Base-by-base conservation (phyloP, 108 stramenopile species). In the Ochromonas danica region DNA sequence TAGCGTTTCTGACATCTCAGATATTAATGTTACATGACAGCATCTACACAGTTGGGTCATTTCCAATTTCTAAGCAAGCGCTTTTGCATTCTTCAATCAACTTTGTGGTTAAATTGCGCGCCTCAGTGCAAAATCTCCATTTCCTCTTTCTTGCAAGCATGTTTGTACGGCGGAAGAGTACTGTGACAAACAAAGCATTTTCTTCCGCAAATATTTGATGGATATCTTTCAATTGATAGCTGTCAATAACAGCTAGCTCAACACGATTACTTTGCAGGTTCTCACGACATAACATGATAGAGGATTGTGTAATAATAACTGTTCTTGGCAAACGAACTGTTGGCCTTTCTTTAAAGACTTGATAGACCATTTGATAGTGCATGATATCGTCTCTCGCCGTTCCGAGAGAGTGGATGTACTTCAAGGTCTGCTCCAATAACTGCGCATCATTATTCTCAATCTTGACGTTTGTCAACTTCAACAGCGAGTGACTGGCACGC, bases 401-500 rank as follows among this genome's bases (percentile, higher is more conserved):
- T 22, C 6, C 6, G 22, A 51, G 6, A 36, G 25, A 36, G 6
- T 75, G 36, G 22, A 42, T 60, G 17, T 17, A 57, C 28, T 36
- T 27, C 3, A 41, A 33, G 17, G 38, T 14, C 25, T 17, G 30
- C 22, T 39, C 36, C 10, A 75, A 27, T 31, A 75, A 60, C 25
- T 75, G 72, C 3, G 31, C 6, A 36, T 75, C 72, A 14, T 75
- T 39, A 41, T 75, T 75, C 40, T 75, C 45, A 36, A 75, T 45
- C 28, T 42, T 30, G 28, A 75, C 72, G 28, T 75, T 75, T 38
- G n/a, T 75, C 40, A 75, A 36, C 3, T 6, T 6, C 14, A 27
- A 14, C 22, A 22, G 40, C 22, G 6, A 22, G 67, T 14, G 6
- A 14, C 22, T 70, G 22, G 6, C 22, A 40, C 40, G 36, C 22